These are phyloP conservation scores for Dionaea muscipula DNA, from an alignment of 179 eudicot species.

Conservation along the genomic window DNA sequence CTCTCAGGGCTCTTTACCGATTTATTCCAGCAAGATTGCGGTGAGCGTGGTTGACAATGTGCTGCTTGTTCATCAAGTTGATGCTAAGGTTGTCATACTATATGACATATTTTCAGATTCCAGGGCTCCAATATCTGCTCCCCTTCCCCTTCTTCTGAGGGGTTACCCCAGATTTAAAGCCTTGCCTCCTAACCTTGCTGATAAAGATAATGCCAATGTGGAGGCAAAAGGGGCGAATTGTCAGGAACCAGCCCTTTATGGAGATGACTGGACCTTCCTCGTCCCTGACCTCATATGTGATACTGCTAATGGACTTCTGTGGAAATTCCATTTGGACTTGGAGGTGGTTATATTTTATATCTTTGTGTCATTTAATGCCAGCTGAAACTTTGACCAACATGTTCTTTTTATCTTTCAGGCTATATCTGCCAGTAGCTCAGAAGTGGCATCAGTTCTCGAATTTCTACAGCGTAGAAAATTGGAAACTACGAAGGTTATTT, in stretches of 20 bases:
- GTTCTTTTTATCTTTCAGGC: constrained; percentile 41
- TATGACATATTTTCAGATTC: constrained; percentile 84
- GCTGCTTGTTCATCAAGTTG: constrained; percentile 92
- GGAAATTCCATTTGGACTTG: constrained; percentile 87
- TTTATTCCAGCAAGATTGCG: constrained; percentile 75
- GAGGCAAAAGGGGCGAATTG: constrained; percentile 26
- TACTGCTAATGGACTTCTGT: constrained; percentile 55
- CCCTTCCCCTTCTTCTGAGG: constrained; percentile 81
- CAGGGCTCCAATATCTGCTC: constrained; percentile 90
- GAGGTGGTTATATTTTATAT: constrained; percentile 43
- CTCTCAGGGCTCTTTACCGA: constrained; percentile 83
- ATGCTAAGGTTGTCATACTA: constrained; percentile 86
- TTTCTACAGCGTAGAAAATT: constrained; percentile 79
- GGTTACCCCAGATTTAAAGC: constrained; percentile 34
- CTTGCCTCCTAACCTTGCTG: constrained; percentile 26
- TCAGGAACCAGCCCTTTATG: constrained; percentile 44
- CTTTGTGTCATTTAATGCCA: neutral
- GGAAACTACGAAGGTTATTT: constrained; percentile 69
- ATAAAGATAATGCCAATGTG: constrained; percentile 31
- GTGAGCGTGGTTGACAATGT: constrained; percentile 92
- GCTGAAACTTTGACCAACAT: constrained; percentile 8
- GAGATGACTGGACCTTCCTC: constrained; percentile 80
- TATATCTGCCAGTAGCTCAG: constrained; percentile 91
- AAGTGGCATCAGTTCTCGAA: constrained; percentile 59
- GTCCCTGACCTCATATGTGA: constrained; percentile 88